These are phyloP conservation scores for Isatis tinctoria DNA, from an alignment of 345 rosid species.

Conservation along the genomic window DNA sequence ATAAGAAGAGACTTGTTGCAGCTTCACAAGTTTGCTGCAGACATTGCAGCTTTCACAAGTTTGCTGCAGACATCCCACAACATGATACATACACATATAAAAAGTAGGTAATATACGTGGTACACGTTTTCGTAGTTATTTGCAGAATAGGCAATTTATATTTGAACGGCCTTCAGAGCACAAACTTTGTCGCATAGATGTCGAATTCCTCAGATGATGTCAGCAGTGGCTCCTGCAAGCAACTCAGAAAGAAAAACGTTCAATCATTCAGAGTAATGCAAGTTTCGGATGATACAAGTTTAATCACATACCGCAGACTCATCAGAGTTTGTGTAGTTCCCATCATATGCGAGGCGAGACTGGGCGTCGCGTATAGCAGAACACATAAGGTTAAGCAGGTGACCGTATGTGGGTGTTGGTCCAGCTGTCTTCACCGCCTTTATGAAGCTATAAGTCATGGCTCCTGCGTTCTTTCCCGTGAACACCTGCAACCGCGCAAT, in stretches of 20 bases:
- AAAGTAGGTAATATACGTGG: slow-evolving; percentile 2
- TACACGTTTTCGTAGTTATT: slow-evolving; percentile 7
- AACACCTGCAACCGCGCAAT: slow-evolving; percentile 45
- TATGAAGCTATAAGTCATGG: slow-evolving; percentile 74
- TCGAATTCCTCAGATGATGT: slow-evolving; percentile 58
- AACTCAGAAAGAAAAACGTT: neutral
- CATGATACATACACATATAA: neutral
- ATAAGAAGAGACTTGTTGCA: neutral
- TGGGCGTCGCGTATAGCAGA: slow-evolving; percentile 43
- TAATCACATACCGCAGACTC: slow-evolving; percentile 35
- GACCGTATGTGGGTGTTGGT: slow-evolving; percentile 57
- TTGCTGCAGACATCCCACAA: neutral
- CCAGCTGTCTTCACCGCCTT: slow-evolving; percentile 58
- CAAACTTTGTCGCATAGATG: slow-evolving; percentile 44
- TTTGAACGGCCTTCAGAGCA: slow-evolving; percentile 32
- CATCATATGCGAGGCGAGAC: slow-evolving; percentile 27
- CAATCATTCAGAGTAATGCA: neutral
- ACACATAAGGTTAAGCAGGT: slow-evolving; percentile 53
- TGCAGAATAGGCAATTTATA: neutral
- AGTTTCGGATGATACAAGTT: neutral
- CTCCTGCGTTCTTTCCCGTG: slow-evolving; percentile 53
- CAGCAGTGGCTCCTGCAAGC: slow-evolving; percentile 65
- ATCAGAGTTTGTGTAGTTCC: slow-evolving; percentile 25
- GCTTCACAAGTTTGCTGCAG: too few relatives aligned
- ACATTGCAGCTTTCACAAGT: neutral